Evolutionary conservation across 192 early-diverging fungal species (phyloP), one percentile per base, ranked within the genome.

Genomic region (Coemansia sp.): DNA sequence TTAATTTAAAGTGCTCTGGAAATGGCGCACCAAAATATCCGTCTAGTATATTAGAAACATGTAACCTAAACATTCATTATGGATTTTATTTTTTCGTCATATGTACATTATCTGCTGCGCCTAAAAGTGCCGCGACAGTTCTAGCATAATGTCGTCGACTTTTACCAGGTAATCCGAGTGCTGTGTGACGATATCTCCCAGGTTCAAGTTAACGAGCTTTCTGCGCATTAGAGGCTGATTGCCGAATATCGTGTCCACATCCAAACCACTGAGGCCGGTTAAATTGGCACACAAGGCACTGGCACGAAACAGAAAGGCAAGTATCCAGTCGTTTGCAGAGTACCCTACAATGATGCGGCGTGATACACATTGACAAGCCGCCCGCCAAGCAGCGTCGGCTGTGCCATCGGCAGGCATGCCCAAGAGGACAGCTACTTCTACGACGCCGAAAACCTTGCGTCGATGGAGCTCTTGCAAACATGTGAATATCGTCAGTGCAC

Each of bases 401-500:
- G 83, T 75, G 24, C 87, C 86, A 60, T 89, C 83, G 0, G 87
- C 88, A 6, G 91, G 91, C 44, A 85, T 80, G 34, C 91, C 91
- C 60, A 93, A 78, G n/a, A 93, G 63, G 56, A 87, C 88, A 0
- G 74, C 91, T n/a, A 84, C 84, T 59, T 93, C 90, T 10, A 93
- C 84, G 17, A 91, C 60, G 13, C 87, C 88, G 71, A 79, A 83
- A 0, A 76, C 83, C 36, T 61, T 70, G 59, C 70, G 73, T 2
- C 59, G 44, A 39, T 76, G 71, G 34, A 92, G 85, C 69, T 90
- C 88, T 62, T 85, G 83, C 27, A 93, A 74, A 65, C 91, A 93
- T 29, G 87, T 87, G 62, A 86, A 90, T 44, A 93, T 88, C 6
- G 87, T 78, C 48, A 89, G 73, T 9, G 89, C 89, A 2, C 91